These are phyloP conservation scores for Aspergillaceae sp. DNA, from an alignment of 2,329 filamentous ascomycete genomes.

Conservation along the genomic window DNA sequence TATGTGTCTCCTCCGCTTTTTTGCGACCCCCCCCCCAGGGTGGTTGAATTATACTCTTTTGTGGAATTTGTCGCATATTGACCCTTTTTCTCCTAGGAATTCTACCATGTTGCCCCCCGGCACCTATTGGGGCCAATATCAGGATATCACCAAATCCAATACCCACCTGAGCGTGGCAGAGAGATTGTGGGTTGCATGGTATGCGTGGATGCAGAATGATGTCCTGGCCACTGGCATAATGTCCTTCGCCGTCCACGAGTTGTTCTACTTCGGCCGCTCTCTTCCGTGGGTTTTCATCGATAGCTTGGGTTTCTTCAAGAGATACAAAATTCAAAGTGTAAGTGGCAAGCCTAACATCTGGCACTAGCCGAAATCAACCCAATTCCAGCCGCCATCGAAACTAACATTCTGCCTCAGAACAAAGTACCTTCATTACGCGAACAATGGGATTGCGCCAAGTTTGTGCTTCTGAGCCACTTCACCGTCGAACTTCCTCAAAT, in stretches of 20 bases:
- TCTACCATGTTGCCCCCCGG: conserved; percentile 41
- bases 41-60: too few relatives aligned
- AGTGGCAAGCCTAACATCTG: conserved; percentile 23
- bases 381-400: background rate
- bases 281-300: conserved; percentile 92
- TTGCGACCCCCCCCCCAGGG: too few relatives aligned
- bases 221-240: conserved; percentile 92
- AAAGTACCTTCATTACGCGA: conserved; percentile 87
- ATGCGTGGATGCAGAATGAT: conserved; percentile 97
- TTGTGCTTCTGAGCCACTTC: conserved; percentile 91
- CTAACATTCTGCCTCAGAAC: conserved; percentile 36
- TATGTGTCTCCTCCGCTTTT: too few relatives aligned
- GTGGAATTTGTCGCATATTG: too few relatives aligned
- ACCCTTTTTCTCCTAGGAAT: conserved; percentile 30
- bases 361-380: conserved; percentile 5
- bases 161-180: conserved; percentile 79
- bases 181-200: conserved; percentile 91
- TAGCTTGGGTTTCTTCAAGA: conserved; percentile 73
- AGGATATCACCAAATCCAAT: conserved; percentile 63
- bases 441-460: conserved; percentile 86
- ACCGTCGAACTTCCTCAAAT: conserved; percentile 98
- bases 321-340: conserved; percentile 89
- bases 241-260: conserved; percentile 92
- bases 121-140: conserved; percentile 58
- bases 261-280: conserved; percentile 85